These are phyloP conservation scores for Onygena corvina DNA, from an alignment of 2,329 filamentous ascomycete genomes.

Conservation along the genomic window DNA sequence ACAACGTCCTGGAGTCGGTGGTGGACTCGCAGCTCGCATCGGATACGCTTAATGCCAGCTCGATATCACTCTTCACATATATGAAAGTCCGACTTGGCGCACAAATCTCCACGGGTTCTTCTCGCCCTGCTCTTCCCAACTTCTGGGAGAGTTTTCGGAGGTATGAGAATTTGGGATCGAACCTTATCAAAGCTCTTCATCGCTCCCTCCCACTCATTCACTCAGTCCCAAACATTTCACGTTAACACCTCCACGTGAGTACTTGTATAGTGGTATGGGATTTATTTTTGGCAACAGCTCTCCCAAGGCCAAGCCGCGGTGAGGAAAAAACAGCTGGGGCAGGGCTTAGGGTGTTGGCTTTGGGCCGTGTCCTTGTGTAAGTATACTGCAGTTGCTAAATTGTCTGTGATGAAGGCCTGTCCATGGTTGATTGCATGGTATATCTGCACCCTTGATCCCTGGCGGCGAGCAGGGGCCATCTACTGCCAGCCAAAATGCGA, in stretches of 20 bases:
- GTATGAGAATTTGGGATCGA: not conserved
- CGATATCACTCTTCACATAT: too few species aligned
- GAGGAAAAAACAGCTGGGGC: not conserved
- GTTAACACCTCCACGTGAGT: not conserved
- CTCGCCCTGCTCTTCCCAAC: conserved; percentile 2
- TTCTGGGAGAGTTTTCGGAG: conserved; percentile 5
- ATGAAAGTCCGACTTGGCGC: not conserved
- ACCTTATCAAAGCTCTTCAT: conserved; percentile 2
- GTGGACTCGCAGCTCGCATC: too few species aligned
- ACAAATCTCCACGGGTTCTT: conserved; percentile 3
- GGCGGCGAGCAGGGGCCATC: not conserved
- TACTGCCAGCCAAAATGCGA: not conserved
- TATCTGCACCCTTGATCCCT: too few species aligned
- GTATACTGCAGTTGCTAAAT: too few species aligned
- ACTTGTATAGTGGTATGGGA: not conserved
- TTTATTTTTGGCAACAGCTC: conserved; percentile 2
- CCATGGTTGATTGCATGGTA: not conserved
- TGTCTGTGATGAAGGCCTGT: too few species aligned
- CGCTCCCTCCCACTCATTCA: not conserved
- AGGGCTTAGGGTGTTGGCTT: not conserved
- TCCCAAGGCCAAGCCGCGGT: not conserved
- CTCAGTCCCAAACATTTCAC: not conserved
- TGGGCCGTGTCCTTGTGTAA: too few species aligned
- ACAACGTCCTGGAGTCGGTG: too few species aligned
- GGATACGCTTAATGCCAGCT: too few species aligned